Evolutionary conservation across 2,329 filamentous ascomycete species (phyloP).

Genomic region (Fusarium neocosmosporiellum): DNA sequence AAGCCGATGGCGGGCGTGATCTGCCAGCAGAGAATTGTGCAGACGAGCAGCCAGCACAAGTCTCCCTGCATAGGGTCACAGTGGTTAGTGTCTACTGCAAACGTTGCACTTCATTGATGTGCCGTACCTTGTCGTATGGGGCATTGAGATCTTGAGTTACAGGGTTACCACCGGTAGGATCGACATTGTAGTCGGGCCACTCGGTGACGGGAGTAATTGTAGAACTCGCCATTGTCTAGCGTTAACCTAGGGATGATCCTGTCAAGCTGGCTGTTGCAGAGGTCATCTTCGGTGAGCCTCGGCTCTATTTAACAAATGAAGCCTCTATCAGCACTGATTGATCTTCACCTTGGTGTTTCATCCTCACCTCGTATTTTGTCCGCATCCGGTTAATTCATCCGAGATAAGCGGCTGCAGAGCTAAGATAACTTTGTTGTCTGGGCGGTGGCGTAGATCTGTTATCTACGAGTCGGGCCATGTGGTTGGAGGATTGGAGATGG

Average conservation of each 20-base stretch:
- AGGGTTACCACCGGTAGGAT: slow-evolving; percentile 56
- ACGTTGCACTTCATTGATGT: neutral
- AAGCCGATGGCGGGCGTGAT: slow-evolving; percentile 55
- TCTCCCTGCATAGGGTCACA: slow-evolving; percentile 47
- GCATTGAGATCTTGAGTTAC: slow-evolving; percentile 57
- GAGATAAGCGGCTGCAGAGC: slow-evolving; percentile 24
- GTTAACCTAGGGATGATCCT: neutral
- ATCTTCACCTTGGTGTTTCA: slow-evolving; percentile 13
- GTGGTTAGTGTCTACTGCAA: neutral
- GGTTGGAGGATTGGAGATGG: neutral
- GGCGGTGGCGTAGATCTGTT: slow-evolving; percentile 19
- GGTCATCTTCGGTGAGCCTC: neutral
- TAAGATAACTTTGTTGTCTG: slow-evolving; percentile 15
- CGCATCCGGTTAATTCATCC: slow-evolving; percentile 19
- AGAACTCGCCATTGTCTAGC: slow-evolving; percentile 14
- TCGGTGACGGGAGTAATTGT: slow-evolving; percentile 45
- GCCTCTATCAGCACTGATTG: neutral
- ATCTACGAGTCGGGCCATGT: slow-evolving; percentile 9
- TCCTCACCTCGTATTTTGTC: slow-evolving; percentile 14
- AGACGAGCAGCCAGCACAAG: slow-evolving; percentile 55
- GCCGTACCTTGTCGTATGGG: slow-evolving; percentile 54
- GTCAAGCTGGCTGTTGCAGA: neutral
- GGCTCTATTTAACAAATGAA: slow-evolving; percentile 10
- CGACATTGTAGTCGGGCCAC: slow-evolving; percentile 56
- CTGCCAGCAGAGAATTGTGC: slow-evolving; percentile 52